Evolutionary conservation across 768 basidiomycete genomes (phyloP), one percentile per base, ranked within the genome.

Genomic region (Nidularia sp.): DNA sequence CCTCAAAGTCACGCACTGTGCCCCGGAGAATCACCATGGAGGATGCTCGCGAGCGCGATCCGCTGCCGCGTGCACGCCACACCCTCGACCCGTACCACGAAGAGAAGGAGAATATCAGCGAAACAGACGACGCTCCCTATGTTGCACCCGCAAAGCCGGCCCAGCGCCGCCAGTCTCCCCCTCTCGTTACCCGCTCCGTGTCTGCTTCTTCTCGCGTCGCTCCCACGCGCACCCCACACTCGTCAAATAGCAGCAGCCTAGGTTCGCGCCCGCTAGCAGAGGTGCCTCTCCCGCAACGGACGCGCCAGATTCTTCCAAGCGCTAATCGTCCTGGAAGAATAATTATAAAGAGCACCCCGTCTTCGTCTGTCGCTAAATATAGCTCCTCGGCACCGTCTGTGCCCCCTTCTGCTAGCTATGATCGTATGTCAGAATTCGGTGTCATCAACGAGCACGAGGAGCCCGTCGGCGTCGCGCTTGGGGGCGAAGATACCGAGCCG

Each of bases 61-160:
- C 59, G 8, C 25, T 22, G 15, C 52, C 53, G 31, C 56, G 65
- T 57, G 53, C 65, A 46, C 60, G 68, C 52, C 62, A 64, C 39
- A 58, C 60, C 49, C 46, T 58, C 49, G 67, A 66, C 47, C 49
- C 61, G 6, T 66, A 72, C 54, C 75, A 71, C 50, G 77, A 79
- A 48, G 79, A 79, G 58, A 79, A 79, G 61, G 79, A 75, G 61
- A 79, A 73, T 59, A 72, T 75, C 51, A 73, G 63, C 53, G 75
- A 63, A 65, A 68, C 62, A 35, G 75, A 73, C 61, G 72, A 72
- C 47, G 66, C 57, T 52, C 69, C 63, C 48, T 61, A 71, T 49
- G 59, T 60, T 22, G 59, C 62, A 15, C 51, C 59, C 15, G 60
- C 61, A 31, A 57, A 61, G n/a, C 55, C 56, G 10, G 62, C 59